Base-by-base conservation (phyloP, 306 rosid species). In the Glycine soja region DNA sequence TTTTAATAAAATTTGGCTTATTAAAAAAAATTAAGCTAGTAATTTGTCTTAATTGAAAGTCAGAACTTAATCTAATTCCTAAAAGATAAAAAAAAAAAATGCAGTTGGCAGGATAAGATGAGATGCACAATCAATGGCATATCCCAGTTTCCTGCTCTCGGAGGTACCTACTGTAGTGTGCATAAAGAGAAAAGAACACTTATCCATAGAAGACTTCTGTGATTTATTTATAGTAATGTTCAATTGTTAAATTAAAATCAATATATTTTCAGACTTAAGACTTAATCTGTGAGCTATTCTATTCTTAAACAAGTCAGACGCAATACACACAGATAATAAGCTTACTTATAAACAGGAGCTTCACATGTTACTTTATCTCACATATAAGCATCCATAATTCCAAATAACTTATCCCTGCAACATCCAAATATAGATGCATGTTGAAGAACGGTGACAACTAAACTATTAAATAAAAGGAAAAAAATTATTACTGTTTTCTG, bases 371-470 rank as follows among this genome's bases (percentile, higher is more conserved):
- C 88, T 82, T 86, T 88, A 81, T 83, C 45, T 81, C 88, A 86
- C 82, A 87, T 85, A 81, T 81, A 81, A 72, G 86, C 87, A 86
- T 84, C 94, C 85, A 24, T 1, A 24, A 24, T 24, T 24, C 30
- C 30, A 77, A 81, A 50, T 81, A 86, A 86, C 84, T 72, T 83
- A 72, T 72, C 85, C 92, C 94, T 90, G 94, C 92, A 90, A 92
- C 86, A 92, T 86, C 85, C 92, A 89, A 87, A 88, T 85, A 80
- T 92, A 90, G 74, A 89, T 90, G 89, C 88, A 83, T 85, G 84
- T 87, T 90, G 92, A 90, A 90, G 81, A 87, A 81, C 5, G 36
- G 62, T 83, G 81, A 70, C 84, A 88, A 71, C 91, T 85, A 83
- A 61, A 68, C 90, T 86, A 85, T 54, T 80, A 78, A 81, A 78